These are phyloP conservation scores for Phanerochaete sordida DNA, from an alignment of 768 basidiomycete genomes.

Conservation along the genomic window DNA sequence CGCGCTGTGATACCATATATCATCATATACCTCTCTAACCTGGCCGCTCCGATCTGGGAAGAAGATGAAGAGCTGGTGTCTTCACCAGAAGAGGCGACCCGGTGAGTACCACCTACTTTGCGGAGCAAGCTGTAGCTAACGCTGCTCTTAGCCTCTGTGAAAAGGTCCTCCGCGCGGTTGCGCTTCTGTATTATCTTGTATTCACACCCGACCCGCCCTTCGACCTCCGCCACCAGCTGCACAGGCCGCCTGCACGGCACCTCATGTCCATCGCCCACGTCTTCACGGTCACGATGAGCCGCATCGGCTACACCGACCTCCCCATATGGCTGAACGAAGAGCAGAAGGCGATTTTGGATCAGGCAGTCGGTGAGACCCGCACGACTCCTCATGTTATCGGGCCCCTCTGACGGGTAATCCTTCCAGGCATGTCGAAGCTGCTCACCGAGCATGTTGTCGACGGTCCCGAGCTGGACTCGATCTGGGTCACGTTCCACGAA, in stretches of 20 bases:
- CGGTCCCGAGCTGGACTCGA: slow-evolving; percentile 26
- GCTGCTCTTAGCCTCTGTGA: too few species aligned
- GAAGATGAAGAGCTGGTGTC: slow-evolving; percentile 44
- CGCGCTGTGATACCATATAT: slow-evolving; percentile 62
- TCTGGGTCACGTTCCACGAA: slow-evolving; percentile 28
- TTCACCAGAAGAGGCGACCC: slow-evolving; percentile 23
- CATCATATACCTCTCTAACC: slow-evolving; percentile 48
- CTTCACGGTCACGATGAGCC: slow-evolving; percentile 75
- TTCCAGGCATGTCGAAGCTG: slow-evolving; percentile 24
- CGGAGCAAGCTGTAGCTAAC: too few species aligned
- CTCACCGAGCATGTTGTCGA: slow-evolving; percentile 29
- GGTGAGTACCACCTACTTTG: not conserved
- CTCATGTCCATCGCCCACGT: slow-evolving; percentile 65
- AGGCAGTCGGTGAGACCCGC: slow-evolving; percentile 2
- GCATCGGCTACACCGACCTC: slow-evolving; percentile 59
- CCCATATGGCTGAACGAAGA: slow-evolving; percentile 20
- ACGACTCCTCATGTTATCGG: not conserved
- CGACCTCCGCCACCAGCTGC: slow-evolving; percentile 57
- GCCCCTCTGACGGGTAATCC: not conserved
- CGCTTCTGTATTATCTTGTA: slow-evolving; percentile 63
- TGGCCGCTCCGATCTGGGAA: slow-evolving; percentile 64
- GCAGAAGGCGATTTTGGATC: slow-evolving; percentile 20
- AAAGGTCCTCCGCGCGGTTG: slow-evolving; percentile 48
- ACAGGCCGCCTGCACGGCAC: slow-evolving; percentile 46
- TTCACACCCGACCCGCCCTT: slow-evolving; percentile 41